Base-by-base conservation (phyloP, 2,329 filamentous ascomycete genomes). In the Phialocephala sp. region DNA sequence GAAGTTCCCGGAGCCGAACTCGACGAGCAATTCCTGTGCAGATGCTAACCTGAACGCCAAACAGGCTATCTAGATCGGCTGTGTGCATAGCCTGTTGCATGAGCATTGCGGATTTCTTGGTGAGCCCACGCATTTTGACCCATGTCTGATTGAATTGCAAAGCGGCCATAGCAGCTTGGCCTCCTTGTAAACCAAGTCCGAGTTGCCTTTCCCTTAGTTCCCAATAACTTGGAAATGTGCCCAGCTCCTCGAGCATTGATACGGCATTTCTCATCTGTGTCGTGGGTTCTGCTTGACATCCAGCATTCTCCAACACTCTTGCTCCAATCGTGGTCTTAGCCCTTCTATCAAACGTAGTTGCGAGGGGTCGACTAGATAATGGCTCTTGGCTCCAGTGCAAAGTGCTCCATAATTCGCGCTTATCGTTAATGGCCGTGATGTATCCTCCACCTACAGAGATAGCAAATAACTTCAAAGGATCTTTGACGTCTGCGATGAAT, bases 11-110 rank as follows among this genome's bases (percentile, higher is more conserved):
- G 39, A 73, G 55, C 2, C 57, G 54, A 14, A 72, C 69, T 59
- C 72, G 65, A 20, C 67, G 47, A 15, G 72, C 66, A 52, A 74
- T 45, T 12, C 69, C 65, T 9, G 71, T 74, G 43, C 72, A 73
- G 24, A 66, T 66, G 65, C 72, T 74, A 6, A 74, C 68, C 45
- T 72, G 70, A 20, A 73, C 54, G 1, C 70, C 72, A 67, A 64
- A 72, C 3, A 32, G 8, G 2, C 55, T 14, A 15, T 68, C 63
- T 18, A 64, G 43, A 8, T 50, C 45, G 5, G 45, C 45, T 22
- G 20, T 22, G 9, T 8, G n/a, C 8, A 50, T 1, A n/a, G n/a
- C n/a, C 1, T 50, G n/a, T 24, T 22, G n/a, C 18, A 24, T 11
- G 22, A 50, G 45, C 2, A 22, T 5, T 22, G 4, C 2, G 12